These are phyloP conservation scores for Hemisphaericaspora subhashii DNA, from an alignment of 1,139 yeast species.

Conservation along the genomic window DNA sequence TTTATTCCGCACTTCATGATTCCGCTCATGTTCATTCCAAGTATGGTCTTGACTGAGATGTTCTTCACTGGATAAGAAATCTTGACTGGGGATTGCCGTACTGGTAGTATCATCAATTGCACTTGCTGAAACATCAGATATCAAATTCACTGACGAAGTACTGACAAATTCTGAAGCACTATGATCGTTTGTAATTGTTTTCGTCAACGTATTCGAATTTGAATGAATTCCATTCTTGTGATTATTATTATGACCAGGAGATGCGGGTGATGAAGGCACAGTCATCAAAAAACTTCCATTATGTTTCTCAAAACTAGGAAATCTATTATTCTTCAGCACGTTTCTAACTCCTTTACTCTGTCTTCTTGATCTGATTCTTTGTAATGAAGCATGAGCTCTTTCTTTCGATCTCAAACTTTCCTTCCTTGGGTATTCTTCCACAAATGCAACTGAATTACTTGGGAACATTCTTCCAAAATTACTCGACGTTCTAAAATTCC, in stretches of 20 bases:
- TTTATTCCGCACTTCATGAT: background rate
- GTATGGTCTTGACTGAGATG: background rate
- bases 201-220: constrained; percentile 11
- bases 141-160: constrained; percentile 5
- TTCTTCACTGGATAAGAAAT: background rate
- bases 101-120: background rate
- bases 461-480: constrained; percentile 24
- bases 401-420: constrained; percentile 50
- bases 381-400: constrained; percentile 65
- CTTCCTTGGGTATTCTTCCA: constrained; percentile 32
- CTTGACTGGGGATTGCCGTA: background rate
- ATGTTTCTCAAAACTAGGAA: constrained; percentile 25
- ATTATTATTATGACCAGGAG: constrained; percentile 7
- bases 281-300: constrained; percentile 3
- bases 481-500: constrained; percentile 5
- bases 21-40: background rate
- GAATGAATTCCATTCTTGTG: constrained; percentile 6
- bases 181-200: constrained; percentile 10
- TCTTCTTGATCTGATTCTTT: constrained; percentile 61
- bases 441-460: constrained; percentile 18
- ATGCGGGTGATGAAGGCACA: background rate
- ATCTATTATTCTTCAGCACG: constrained; percentile 27
- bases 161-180: constrained; percentile 7
- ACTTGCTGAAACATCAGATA: constrained; percentile 12
- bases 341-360: constrained; percentile 49